These are phyloP conservation scores for Plectosphaerella sp. DNA, from an alignment of 2,329 filamentous ascomycete genomes.

Conservation along the genomic window DNA sequence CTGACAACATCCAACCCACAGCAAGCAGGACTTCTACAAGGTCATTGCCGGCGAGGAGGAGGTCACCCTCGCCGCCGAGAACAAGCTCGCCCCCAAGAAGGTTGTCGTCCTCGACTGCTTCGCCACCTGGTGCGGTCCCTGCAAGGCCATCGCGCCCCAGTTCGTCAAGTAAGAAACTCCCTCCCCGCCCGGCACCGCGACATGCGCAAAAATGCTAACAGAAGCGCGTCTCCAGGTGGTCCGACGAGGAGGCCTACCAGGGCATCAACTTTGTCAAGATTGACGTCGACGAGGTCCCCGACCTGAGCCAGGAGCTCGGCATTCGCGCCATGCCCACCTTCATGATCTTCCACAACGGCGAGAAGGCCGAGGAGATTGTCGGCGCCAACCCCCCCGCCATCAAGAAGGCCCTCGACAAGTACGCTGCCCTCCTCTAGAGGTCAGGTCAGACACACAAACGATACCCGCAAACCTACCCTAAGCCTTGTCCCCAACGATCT, in stretches of 20 bases:
- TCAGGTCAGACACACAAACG: neutral
- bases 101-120: slow-evolving; percentile 81
- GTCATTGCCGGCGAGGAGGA: slow-evolving; percentile 35
- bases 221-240: slow-evolving; percentile 34
- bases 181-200: slow-evolving; percentile 8
- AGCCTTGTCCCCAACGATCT: neutral
- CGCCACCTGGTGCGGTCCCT: slow-evolving; percentile 90
- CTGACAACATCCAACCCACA: too few species aligned
- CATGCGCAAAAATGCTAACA: neutral
- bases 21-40: slow-evolving; percentile 54
- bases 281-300: slow-evolving; percentile 78
- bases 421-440: neutral
- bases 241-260: slow-evolving; percentile 37
- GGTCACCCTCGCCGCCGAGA: slow-evolving; percentile 3
- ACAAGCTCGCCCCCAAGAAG: slow-evolving; percentile 33
- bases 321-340: slow-evolving; percentile 95
- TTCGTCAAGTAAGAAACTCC: slow-evolving; percentile 18
- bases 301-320: slow-evolving; percentile 70
- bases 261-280: slow-evolving; percentile 79
- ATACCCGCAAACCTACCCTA: too few species aligned
- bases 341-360: slow-evolving; percentile 73
- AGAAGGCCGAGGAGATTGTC: slow-evolving; percentile 69
- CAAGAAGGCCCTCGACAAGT: slow-evolving; percentile 33
- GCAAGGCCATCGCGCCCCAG: slow-evolving; percentile 79
- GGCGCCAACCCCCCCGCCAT: slow-evolving; percentile 77